These are phyloP conservation scores for Phytophthora idaei DNA, from an alignment of 352 stramenopile genomes.

Conservation along the genomic window DNA sequence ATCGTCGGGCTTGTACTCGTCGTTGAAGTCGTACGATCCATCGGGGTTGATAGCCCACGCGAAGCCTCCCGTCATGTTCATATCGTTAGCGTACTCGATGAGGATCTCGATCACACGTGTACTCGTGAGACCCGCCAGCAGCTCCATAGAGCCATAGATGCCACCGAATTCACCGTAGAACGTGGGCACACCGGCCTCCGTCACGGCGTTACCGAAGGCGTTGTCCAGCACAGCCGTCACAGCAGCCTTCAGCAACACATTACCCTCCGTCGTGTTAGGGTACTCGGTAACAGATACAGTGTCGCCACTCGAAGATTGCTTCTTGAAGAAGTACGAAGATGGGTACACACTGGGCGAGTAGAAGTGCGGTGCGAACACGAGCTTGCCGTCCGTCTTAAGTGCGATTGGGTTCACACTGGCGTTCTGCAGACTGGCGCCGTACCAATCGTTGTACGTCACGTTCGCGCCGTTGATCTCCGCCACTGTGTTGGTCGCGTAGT, in stretches of 20 bases:
- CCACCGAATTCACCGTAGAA: slow-evolving; percentile 86
- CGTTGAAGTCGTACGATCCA: slow-evolving; percentile 78
- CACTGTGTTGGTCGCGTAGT: slow-evolving; percentile 50
- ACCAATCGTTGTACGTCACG: slow-evolving; percentile 82
- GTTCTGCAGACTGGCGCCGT: slow-evolving; percentile 83
- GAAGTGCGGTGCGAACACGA: slow-evolving; percentile 85
- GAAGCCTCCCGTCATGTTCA: slow-evolving; percentile 79
- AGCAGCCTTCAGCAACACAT: slow-evolving; percentile 54
- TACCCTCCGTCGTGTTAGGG: slow-evolving; percentile 64
- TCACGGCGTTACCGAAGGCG: slow-evolving; percentile 66
- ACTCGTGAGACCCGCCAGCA: slow-evolving; percentile 61
- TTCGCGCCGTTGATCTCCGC: slow-evolving; percentile 64
- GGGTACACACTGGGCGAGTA: slow-evolving; percentile 85
- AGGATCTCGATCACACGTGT: slow-evolving; percentile 77
- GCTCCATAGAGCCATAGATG: slow-evolving; percentile 71
- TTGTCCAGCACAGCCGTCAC: slow-evolving; percentile 69
- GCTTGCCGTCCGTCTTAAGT: slow-evolving; percentile 63
- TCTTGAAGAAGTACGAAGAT: slow-evolving; percentile 74
- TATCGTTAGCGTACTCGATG: slow-evolving; percentile 68
- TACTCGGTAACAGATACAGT: slow-evolving; percentile 64
- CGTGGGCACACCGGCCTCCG: slow-evolving; percentile 52
- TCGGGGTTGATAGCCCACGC: slow-evolving; percentile 85
- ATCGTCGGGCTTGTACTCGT: slow-evolving; percentile 62
- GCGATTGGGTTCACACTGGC: slow-evolving; percentile 70
- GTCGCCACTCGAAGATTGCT: slow-evolving; percentile 47